Base-by-base conservation (phyloP, 1,139 yeast genomes). In the Pichia sp. region DNA sequence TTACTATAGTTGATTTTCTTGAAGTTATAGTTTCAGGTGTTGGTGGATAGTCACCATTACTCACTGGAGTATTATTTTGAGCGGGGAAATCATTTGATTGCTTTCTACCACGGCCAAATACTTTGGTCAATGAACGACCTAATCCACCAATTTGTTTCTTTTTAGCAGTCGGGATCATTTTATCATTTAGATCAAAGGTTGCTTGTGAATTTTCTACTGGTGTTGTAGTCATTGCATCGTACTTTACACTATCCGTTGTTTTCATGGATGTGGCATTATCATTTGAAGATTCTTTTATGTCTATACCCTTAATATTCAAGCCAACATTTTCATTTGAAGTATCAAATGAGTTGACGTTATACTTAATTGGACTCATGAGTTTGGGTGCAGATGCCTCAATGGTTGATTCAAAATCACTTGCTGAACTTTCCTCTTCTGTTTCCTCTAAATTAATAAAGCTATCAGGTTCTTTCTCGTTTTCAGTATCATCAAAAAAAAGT, bases 41-140 rank as follows among this genome's bases (percentile, higher is more conserved):
- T 6, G 25, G 20, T 12, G 46, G 47, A 23, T 38, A 20, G 20
- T 43, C 43, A 4, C 24, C 16, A n/a, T 37, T 18, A 13, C 30
- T 38, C 7, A 13, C 18, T 9, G 36, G 22, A 16, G 38, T 8
- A 15, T 27, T 15, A 6, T 24, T 27, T 11, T 42, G 42, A 20
- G 47, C 50, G 3, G 41, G 45, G 2, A 50, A 50, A 25, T 47
- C 46, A 51, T 42, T 37, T 8, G 37, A 27, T n/a, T 38, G 52
- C 41, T 61, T 66, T 42, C 56, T 61, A 44, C 59, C 60, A 42
- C 66, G 59, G 20, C 57, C 58, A 44, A 69, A 62, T 41, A 69
- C 68, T 30, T 59, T 60, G 0, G 65, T 59, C 5, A 62, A 39
- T 11, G 66, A 60, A 40, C 66, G 54, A 11, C 60, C 58, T 13